These are phyloP conservation scores for Coemansia sp. DNA, from an alignment of 192 early-diverging fungal species.

Conservation along the genomic window DNA sequence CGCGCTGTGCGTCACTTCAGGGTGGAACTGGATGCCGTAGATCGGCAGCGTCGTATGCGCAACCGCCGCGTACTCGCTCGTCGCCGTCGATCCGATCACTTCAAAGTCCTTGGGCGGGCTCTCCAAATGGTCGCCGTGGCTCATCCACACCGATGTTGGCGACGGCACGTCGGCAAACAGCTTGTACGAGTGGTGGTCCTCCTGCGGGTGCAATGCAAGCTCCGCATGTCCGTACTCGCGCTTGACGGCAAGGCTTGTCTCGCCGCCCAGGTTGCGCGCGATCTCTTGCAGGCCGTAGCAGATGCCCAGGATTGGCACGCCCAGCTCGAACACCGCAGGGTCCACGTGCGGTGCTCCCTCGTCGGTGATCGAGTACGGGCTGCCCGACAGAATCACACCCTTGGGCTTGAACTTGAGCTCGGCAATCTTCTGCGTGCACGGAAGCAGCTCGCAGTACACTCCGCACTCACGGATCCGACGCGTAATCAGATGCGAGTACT, in stretches of 20 bases:
- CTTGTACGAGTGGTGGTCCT: slow-evolving; percentile 60
- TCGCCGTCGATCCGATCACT: slow-evolving; percentile 81
- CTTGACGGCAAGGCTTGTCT: slow-evolving; percentile 69
- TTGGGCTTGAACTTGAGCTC: slow-evolving; percentile 95
- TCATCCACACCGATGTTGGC: slow-evolving; percentile 88
- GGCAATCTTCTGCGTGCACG: slow-evolving; percentile 93
- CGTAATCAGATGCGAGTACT: slow-evolving; percentile 98
- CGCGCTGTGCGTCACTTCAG: slow-evolving; percentile 97
- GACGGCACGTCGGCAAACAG: slow-evolving; percentile 72
- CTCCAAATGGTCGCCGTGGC: slow-evolving; percentile 94
- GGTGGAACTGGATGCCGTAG: slow-evolving; percentile 99
- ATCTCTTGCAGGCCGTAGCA: slow-evolving; percentile 99
- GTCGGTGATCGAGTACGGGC: slow-evolving; percentile 97
- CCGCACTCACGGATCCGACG: slow-evolving; percentile 93
- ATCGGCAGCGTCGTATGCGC: slow-evolving; percentile 76
- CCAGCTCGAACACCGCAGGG: slow-evolving; percentile 81
- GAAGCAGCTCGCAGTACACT: slow-evolving; percentile 97
- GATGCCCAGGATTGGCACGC: slow-evolving; percentile 93
- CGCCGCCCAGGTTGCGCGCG: slow-evolving; percentile 83
- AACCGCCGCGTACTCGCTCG: slow-evolving; percentile 88
- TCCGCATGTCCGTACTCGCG: slow-evolving; percentile 94
- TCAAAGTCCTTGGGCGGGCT: slow-evolving; percentile 77
- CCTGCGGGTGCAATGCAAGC: slow-evolving; percentile 66
- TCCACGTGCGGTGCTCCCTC: slow-evolving; percentile 93
- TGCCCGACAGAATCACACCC: slow-evolving; percentile 93